Evolutionary conservation across 129 eudicot genomes (phyloP), one percentile per base, ranked within the genome.

Genomic region (Flaveria ramosissima): DNA sequence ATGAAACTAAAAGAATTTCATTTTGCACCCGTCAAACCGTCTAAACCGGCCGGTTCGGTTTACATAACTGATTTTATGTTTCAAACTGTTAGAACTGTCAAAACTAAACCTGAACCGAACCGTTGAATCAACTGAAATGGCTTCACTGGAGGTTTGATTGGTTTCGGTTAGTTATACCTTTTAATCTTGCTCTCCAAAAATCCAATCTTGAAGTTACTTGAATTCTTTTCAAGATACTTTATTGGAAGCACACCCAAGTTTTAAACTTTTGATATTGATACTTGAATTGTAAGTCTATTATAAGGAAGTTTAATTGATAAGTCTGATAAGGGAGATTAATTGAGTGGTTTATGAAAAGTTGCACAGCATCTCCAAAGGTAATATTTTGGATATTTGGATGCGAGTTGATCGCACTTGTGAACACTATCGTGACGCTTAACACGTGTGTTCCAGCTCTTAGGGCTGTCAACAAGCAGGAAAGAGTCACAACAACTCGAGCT

Each of bases 1-100:
- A 61, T 15, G 70, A 24, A 71, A 71, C 13, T 30, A 60, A 9
- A 30, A 71, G n/a, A 71, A 15, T 13, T 10, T 7, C 73, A 71
- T 52, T 61, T 61, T 36, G 10, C 78, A 71, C 53, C 68, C 1
- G 5, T 50, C 7, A 14, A 50, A 50, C 14, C 0, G 13, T 50
- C 7, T 47, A 2, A 47, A 11, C 30, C 30, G 16, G 2, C 5
- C 0, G 52, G 52, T 11, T 2, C 4, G 14, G 16, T 47, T 47
- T 8, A 43, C 52, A 47, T 3, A 14, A 11, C 52, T 11, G 16
- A n/a, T 47, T 11, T 47, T 0, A 0, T 47, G 5, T 11, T 47
- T 11, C 16, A 47, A 47, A 47, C 16, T 3, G 4, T 47, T 47
- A 12, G 30, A 47, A 47, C 52, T 11, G n/a, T 47, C 0, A 0